Percentiles rank a stretch among this genome's conserved stretches.
These are phyloP conservation scores for Keqinozyma sinolaborantium DNA, from an alignment of 1,139 yeast species.

Conservation along the genomic window DNA sequence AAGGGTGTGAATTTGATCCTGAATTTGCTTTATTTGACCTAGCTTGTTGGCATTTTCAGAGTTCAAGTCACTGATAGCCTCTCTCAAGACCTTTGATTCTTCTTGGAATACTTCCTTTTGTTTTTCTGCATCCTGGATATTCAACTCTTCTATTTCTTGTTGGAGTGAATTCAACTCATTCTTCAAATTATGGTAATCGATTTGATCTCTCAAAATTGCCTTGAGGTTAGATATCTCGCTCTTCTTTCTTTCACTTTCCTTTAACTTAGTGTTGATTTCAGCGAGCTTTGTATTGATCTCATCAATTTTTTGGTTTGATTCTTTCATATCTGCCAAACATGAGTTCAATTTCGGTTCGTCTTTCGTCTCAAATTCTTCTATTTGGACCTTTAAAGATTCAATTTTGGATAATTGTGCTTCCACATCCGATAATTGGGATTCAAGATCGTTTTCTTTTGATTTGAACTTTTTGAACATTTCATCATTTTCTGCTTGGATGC, in stretches of 20 bases:
- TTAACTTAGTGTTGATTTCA: conserved; percentile 11
- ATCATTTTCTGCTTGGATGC: conserved; percentile 13
- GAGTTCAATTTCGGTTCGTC: conserved; percentile 6
- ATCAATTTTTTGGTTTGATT: conserved; percentile 17
- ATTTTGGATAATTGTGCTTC: conserved; percentile 10
- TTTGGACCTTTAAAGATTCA: conserved; percentile 16
- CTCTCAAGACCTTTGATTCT: conserved; percentile 53
- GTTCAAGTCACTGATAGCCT: conserved; percentile 52
- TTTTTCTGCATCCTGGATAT: conserved; percentile 60
- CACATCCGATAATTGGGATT: conserved; percentile 4
- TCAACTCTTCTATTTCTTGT: conserved; percentile 24
- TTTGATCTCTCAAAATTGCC: conserved; percentile 36
- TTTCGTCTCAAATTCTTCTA: conserved; percentile 15
- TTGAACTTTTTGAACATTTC: conserved; percentile 5
- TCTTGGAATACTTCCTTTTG: conserved; percentile 63
- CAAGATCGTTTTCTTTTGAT: conserved; percentile 5
- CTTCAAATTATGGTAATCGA: conserved; percentile 32
- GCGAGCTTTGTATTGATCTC: conserved; percentile 4
- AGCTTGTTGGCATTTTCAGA: conserved; percentile 71
- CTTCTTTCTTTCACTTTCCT: conserved; percentile 24
- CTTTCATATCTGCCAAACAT: conserved; percentile 4
- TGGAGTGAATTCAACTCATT: conserved; percentile 26
- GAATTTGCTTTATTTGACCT: conserved; percentile 85
- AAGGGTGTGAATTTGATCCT: conserved; percentile 61
- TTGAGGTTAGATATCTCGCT: conserved; percentile 34